Conservation (phyloP, 257 asterid genomes). For the Pogostemon cablin region DNA sequence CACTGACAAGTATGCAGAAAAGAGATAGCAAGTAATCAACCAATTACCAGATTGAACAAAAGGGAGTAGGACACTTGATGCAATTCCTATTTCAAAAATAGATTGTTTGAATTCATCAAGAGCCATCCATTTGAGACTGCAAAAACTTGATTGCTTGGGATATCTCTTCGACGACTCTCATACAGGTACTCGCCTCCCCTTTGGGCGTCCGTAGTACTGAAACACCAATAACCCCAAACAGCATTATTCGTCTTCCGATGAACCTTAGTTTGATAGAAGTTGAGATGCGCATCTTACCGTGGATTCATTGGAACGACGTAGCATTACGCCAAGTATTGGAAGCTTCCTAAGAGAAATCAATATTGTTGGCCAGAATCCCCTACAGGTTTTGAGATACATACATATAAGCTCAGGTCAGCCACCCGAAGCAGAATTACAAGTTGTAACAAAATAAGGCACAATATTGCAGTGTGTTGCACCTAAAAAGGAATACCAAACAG, state of each 20-base stretch:
- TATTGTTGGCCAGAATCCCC: conserved; percentile 45
- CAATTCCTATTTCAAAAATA: conserved; percentile 5
- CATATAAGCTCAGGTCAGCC: background rate
- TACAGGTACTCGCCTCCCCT: conserved; percentile 41
- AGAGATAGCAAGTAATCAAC: background rate
- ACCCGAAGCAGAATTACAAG: conserved; percentile 12
- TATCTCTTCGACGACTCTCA: conserved; percentile 27
- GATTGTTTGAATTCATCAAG: conserved; percentile 1
- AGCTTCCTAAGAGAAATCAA: conserved; percentile 37
- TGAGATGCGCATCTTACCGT: conserved; percentile 37
- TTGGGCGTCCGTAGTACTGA: conserved; percentile 45
- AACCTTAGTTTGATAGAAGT: background rate
- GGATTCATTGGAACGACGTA: conserved; percentile 31
- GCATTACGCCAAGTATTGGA: conserved; percentile 48
- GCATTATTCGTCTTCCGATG: background rate
- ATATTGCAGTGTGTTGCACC: conserved; percentile 26
- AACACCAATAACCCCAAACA: background rate
- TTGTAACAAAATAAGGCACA: background rate
- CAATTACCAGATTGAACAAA: conserved; percentile 1
- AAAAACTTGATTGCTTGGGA: background rate
- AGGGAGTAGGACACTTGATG: background rate
- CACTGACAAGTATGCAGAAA: conserved; percentile 17
- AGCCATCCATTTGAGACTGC: background rate
- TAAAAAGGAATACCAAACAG: conserved; percentile 63
- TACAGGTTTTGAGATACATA: conserved; percentile 28